phyloP scores from a whole-genome alignment of 139 green algal genomes.

The Chlamydomonas asymmetrica region DNA sequence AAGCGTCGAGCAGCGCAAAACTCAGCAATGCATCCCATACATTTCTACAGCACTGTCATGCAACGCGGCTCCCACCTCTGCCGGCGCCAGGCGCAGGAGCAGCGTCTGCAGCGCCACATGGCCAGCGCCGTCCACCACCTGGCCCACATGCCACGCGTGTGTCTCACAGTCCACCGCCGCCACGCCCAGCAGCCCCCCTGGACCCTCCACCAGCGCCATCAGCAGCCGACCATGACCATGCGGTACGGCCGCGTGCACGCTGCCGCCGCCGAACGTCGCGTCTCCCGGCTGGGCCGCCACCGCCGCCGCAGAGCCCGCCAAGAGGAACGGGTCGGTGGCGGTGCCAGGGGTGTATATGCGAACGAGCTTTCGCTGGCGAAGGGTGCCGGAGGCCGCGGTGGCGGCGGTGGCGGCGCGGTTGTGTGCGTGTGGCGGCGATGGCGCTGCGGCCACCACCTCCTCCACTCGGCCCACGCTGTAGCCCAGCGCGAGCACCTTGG shows the following conservation, averaged over 20 bases:
- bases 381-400: slow-evolving; percentile 1
- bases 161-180: slow-evolving; percentile 49
- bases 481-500: slow-evolving; percentile 60
- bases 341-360: slow-evolving; percentile 68
- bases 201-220: slow-evolving; percentile 41
- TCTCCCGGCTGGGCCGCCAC: too few relatives aligned
- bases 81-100: slow-evolving; percentile 26
- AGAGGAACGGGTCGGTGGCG: slow-evolving; percentile 13
- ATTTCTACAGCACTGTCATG: too few relatives aligned
- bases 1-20: too few relatives aligned
- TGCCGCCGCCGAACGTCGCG: too few relatives aligned
- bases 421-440: not conserved
- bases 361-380: slow-evolving; percentile 52
- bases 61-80: too few relatives aligned
- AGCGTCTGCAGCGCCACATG: slow-evolving; percentile 38
- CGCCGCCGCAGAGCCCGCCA: too few relatives aligned
- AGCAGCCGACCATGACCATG: too few relatives aligned
- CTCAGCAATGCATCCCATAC: too few relatives aligned
- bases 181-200: slow-evolving; percentile 32
- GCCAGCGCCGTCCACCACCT: slow-evolving; percentile 22
- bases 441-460: slow-evolving; percentile 31
- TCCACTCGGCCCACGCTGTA: slow-evolving; percentile 64
- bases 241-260: too few relatives aligned
- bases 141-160: slow-evolving; percentile 9
- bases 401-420: not conserved